Evolutionary conservation across 1,284 basidiomycete genomes (phyloP).

Genomic region (Dichomitus squalens): DNA sequence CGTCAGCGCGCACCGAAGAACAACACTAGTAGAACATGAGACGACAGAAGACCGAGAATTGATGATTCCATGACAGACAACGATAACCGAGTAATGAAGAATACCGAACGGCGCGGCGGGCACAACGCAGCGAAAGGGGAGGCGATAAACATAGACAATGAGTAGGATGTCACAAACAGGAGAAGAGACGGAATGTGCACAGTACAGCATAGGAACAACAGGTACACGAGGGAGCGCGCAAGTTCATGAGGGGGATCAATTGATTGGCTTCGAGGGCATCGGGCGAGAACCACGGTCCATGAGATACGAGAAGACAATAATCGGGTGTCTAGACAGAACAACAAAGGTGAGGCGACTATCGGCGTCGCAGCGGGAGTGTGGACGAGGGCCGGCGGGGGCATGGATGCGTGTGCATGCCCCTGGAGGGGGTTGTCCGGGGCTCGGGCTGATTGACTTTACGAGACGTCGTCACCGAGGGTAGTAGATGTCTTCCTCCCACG

Average conservation of each 20-base stretch:
- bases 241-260: neutral
- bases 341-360: neutral
- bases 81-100: no score
- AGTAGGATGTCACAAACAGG: neutral
- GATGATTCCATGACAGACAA: no score
- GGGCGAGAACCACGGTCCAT: neutral
- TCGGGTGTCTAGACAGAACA: neutral
- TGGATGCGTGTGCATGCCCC: neutral
- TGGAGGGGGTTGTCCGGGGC: neutral
- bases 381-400: neutral
- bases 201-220: neutral
- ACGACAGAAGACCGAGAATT: no score
- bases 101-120: no score
- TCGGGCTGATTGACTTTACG: neutral
- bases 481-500: slow-evolving; percentile 31
- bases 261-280: neutral
- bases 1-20: neutral
- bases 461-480: slow-evolving; percentile 26
- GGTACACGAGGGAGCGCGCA: neutral
- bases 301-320: neutral
- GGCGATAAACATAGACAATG: neutral
- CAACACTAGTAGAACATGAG: no score
- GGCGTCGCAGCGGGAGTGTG: neutral
- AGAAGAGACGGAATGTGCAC: neutral
- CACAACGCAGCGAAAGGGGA: no score